Evolutionary conservation across 140 eudicot species (phyloP).

Genomic region (Oenanthe javanica): DNA sequence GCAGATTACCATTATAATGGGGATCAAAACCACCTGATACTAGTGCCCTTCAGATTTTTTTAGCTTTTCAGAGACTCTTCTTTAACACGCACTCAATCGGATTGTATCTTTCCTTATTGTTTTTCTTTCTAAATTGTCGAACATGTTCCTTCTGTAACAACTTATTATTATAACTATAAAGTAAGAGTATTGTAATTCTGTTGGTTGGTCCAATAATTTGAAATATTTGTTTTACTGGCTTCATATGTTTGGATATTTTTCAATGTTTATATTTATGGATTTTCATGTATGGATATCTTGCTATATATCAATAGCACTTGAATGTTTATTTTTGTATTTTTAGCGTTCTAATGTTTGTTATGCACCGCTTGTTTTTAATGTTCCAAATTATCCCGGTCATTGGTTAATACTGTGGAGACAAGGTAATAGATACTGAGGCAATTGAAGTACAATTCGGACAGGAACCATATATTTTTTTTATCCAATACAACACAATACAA

Average conservation of each 20-base stretch:
- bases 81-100: background rate
- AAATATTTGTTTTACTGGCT: background rate
- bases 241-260: background rate
- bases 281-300: background rate
- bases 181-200: background rate
- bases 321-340: too few relatives aligned
- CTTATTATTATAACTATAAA: background rate
- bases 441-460: too few relatives aligned
- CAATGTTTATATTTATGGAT: background rate
- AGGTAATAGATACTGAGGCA: too few relatives aligned
- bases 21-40: background rate
- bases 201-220: background rate
- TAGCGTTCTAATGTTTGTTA: too few relatives aligned
- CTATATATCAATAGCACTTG: background rate
- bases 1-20: background rate
- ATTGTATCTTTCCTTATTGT: background rate
- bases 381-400: background rate
- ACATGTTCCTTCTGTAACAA: background rate
- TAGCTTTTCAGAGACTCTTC: background rate
- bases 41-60: slow-evolving; percentile 1
- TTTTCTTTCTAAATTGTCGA: background rate
- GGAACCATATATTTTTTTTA: too few relatives aligned
- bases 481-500: too few relatives aligned
- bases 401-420: too few relatives aligned
- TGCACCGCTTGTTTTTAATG: background rate